Evolutionary conservation across 495 filamentous ascomycete species (phyloP), one percentile per base, ranked within the genome.

Genomic region (Lindgomyces ingoldianus): DNA sequence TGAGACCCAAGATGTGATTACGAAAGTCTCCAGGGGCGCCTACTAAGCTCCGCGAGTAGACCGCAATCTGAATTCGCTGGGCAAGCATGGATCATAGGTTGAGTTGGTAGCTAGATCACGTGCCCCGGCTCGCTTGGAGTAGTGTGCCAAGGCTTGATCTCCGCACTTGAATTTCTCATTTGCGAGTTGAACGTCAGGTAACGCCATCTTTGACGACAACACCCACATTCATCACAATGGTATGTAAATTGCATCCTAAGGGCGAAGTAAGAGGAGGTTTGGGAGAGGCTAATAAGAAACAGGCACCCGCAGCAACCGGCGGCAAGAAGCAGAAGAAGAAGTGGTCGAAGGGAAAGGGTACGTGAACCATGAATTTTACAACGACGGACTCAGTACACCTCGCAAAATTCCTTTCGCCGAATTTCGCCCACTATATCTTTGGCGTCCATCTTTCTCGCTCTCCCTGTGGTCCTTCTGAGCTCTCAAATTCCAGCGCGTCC

Each of bases 271-370:
- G n/a, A n/a, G n/a, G n/a, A n/a, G n/a, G n/a, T 44, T 22, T 36
- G 6, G 2, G 12, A 30, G 22, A 26, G 30, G 30, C 57, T 62
- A 60, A 68, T 44, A 10, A 19, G n/a, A 14, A 16, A 60, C 26
- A 72, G 69, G 69, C 69, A 72, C 69, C 69, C 24, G 61, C 87
- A 79, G 80, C 89, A 79, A 78, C 84, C 71, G 91, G 90, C 76
- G 91, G 88, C 77, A 96, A 95, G 87, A 96, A 96, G 84, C 90
- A 93, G 79, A 96, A 96, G 91, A 98, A 98, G 91, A 96, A 97
- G 93, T 97, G 93, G 93, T 96, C 93, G 73, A 98, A 97, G 91
- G 95, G 91, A 81, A 96, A 96, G 87, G 90, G 90, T 92, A 87
- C 73, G 83, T 78, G 39, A 59, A 8, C n/a, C 16, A 21, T 4